phyloP scores from a whole-genome alignment of 2,329 filamentous ascomycete genomes.

The Microsporum canis region DNA sequence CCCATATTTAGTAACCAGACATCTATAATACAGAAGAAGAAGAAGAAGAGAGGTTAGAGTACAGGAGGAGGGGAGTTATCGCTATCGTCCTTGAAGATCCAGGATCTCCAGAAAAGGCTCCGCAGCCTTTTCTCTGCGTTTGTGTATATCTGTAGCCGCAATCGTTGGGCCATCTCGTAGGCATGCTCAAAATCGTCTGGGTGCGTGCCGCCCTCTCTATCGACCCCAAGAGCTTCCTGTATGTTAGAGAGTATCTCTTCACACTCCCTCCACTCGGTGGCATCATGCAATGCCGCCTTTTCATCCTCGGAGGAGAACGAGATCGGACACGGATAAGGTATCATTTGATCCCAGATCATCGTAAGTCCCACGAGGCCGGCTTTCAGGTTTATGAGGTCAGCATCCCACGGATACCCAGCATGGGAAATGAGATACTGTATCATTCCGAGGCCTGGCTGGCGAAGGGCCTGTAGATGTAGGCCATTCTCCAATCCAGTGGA shows the following conservation, averaged over 20 bases:
- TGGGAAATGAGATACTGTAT: constrained; percentile 10
- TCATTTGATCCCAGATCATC: constrained; percentile 6
- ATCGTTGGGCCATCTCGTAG: constrained; percentile 9
- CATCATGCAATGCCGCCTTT: constrained; percentile 5
- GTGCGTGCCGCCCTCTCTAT: constrained; percentile 11
- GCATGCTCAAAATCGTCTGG: constrained; percentile 10
- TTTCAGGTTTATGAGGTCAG: constrained; percentile 10
- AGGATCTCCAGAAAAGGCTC: constrained; percentile 5
- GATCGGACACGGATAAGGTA: constrained; percentile 8
- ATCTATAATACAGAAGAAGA: background rate
- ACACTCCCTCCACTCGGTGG: constrained; percentile 13
- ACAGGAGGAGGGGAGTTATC: constrained; percentile 1
- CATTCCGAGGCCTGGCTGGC: constrained; percentile 4
- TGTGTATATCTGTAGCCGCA: background rate
- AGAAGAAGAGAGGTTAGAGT: background rate
- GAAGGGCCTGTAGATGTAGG: constrained; percentile 2
- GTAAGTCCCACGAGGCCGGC: constrained; percentile 7
- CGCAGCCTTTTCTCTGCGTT: constrained; percentile 4
- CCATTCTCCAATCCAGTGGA: constrained; percentile 9
- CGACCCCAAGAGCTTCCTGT: constrained; percentile 7
- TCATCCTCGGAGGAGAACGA: constrained; percentile 6
- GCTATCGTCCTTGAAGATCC: constrained; percentile 11
- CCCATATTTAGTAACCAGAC: background rate
- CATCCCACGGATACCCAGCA: constrained; percentile 12
- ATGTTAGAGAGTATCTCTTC: constrained; percentile 3